phyloP scores from a whole-genome alignment of 2,329 filamentous ascomycete species.

The Colletotrichum scovillei region DNA sequence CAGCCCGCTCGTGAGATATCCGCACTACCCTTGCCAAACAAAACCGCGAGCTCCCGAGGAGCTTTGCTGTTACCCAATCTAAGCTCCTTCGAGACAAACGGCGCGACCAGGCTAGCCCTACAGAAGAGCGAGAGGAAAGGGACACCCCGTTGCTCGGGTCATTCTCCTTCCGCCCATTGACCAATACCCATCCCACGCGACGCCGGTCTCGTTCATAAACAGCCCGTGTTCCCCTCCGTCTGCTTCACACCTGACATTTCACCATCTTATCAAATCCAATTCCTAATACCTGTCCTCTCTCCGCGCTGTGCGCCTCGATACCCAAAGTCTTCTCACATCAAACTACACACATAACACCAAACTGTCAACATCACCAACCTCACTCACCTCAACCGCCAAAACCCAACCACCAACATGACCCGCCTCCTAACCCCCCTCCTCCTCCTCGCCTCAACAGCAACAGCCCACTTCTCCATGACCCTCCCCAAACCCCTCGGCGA shows the following conservation, averaged over 20 bases:
- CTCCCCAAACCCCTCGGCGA: conserved; percentile 59
- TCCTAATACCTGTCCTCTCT: background rate
- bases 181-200: background rate
- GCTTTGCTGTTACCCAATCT: background rate
- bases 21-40: background rate
- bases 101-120: background rate
- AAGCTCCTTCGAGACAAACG: background rate
- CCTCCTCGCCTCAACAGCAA: conserved; percentile 50
- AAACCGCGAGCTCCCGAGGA: background rate
- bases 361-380: background rate
- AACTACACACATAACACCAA: background rate
- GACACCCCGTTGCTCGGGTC: background rate
- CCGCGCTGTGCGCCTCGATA: background rate
- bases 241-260: background rate
- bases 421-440: conserved; percentile 47
- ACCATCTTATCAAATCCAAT: background rate
- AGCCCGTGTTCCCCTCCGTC: background rate
- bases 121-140: background rate
- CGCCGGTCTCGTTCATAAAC: conserved; percentile 10
- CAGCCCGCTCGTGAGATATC: background rate
- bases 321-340: background rate
- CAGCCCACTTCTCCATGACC: conserved; percentile 66
- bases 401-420: conserved; percentile 30
- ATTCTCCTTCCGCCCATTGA: background rate
- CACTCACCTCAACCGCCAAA: background rate